Evolutionary conservation across 2,329 filamentous ascomycete species (phyloP).

Genomic region (Aspergillus calidoustus): DNA sequence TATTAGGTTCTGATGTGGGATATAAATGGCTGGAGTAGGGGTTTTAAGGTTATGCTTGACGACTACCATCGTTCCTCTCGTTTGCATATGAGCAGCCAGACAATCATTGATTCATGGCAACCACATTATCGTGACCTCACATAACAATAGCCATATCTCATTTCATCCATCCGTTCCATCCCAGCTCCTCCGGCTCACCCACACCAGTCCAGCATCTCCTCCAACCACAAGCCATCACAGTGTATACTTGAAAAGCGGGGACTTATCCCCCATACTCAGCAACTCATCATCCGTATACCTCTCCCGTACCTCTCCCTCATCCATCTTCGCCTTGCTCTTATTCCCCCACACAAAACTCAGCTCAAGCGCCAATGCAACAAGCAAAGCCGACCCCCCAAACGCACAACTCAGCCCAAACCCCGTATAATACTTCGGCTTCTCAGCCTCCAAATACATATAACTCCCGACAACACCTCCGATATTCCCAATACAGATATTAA

Average conservation of each 20-base stretch:
- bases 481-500: conserved; percentile 47
- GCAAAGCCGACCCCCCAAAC: conserved; percentile 35
- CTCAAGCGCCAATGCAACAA: conserved; percentile 38
- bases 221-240: not conserved
- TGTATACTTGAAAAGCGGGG: conserved; percentile 12
- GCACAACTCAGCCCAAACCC: conserved; percentile 42
- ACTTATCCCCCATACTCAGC: conserved; percentile 20
- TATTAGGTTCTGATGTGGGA: not conserved
- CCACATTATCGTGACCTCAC: not conserved
- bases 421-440: conserved; percentile 41
- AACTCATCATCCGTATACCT: conserved; percentile 21
- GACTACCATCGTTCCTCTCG: not conserved
- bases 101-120: not conserved
- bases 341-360: conserved; percentile 16
- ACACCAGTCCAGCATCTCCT: not conserved
- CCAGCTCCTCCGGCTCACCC: too few relatives aligned
- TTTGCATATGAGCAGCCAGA: not conserved
- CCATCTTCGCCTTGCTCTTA: conserved; percentile 12
- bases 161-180: not conserved
- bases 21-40: not conserved
- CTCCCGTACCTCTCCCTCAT: conserved; percentile 17
- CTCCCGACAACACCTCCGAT: conserved; percentile 49
- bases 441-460: conserved; percentile 44
- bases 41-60: not conserved
- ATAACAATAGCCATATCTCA: not conserved